Evolutionary conservation across 805 yeast species (phyloP), one percentile per base, ranked within the genome.

Genomic region (Candida ponderosae): DNA sequence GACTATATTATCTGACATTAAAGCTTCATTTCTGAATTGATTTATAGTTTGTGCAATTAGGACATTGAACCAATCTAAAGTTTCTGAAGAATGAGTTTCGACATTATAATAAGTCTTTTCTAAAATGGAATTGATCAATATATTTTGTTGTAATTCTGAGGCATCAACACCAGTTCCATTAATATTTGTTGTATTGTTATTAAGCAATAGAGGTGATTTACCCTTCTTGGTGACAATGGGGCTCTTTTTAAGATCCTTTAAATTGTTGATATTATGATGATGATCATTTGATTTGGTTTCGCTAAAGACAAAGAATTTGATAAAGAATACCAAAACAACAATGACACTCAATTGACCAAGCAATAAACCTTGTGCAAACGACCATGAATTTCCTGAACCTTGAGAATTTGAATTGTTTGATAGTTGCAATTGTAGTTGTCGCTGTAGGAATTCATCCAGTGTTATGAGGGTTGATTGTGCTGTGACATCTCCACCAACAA

Each of bases 41-140:
- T 85, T 76, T 19, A 93, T 78, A 7, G 88, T 79, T 56, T 93
- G 97, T 0, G 97, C 98, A 16, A 93, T 72, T 28, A 93, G 66
- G 1, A 93, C 97, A 46, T 90, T 93, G 58, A 93, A 87, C 98
- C 98, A 93, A 57, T 93, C 98, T 42, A 93, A 63, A 0, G 96
- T 82, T 62, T 93, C 98, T 0, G 97, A 74, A 15, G 79, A 69
- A 56, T 93, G 98, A 19, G 77, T 79, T 33, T 79, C 78, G 2
- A 93, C 97, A 52, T 93, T 84, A 59, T 93, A 93, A 54, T 87
- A 87, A 0, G 97, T 88, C 50, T 88, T 89, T 45, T 90, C 97
- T 29, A 93, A 63, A 17, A 93, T 85, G 1, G 75, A 56, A 19
- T 63, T 59, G 31, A 67, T 59, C 6, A 47, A 33, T 7, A 34